Evolutionary conservation across 176 grass and related monocot genomes (phyloP).

Genomic region (Olyra latifolia): DNA sequence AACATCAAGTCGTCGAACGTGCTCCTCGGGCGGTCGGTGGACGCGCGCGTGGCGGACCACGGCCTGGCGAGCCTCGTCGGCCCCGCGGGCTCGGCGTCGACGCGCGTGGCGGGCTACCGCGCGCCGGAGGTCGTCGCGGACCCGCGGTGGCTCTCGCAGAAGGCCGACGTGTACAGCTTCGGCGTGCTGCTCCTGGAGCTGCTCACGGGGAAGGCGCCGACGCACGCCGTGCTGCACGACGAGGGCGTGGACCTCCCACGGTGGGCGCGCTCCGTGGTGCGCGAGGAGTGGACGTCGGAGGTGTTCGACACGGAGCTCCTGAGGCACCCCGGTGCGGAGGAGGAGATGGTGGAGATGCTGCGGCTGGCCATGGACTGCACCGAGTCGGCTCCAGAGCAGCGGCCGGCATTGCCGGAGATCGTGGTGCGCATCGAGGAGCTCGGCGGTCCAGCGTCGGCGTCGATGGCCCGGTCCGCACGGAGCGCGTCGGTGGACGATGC

Average conservation of each 20-base stretch:
- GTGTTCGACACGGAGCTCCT: conserved; percentile 77
- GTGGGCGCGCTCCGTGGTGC: conserved; percentile 67
- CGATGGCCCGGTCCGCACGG: conserved; percentile 21
- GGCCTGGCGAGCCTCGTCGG: conserved; percentile 67
- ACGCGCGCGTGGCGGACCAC: conserved; percentile 69
- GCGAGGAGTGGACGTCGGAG: conserved; percentile 70
- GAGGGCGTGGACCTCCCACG: conserved; percentile 73
- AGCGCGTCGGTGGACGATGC: conserved; percentile 54
- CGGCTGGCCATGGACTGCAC: conserved; percentile 70
- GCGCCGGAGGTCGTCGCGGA: conserved; percentile 69
- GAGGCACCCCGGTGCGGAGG: conserved; percentile 53
- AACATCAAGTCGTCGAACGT: conserved; percentile 86
- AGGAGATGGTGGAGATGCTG: conserved; percentile 80
- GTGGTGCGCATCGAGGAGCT: conserved; percentile 62
- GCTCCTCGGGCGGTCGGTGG: conserved; percentile 47
- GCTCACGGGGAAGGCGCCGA: conserved; percentile 68
- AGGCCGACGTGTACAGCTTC: conserved; percentile 82
- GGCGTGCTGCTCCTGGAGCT: conserved; percentile 74
- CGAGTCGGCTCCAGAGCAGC: conserved; percentile 33
- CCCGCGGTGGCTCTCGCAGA: conserved; percentile 51
- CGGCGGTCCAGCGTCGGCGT: conserved; percentile 7
- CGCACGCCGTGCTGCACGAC: conserved; percentile 57
- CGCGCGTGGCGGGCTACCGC: conserved; percentile 54
- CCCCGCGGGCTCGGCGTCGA: conserved; percentile 40
- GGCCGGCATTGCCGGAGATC: conserved; percentile 59